Evolutionary conservation across 1,284 basidiomycete species (phyloP).

Genomic region (Moniliophthora roreri): DNA sequence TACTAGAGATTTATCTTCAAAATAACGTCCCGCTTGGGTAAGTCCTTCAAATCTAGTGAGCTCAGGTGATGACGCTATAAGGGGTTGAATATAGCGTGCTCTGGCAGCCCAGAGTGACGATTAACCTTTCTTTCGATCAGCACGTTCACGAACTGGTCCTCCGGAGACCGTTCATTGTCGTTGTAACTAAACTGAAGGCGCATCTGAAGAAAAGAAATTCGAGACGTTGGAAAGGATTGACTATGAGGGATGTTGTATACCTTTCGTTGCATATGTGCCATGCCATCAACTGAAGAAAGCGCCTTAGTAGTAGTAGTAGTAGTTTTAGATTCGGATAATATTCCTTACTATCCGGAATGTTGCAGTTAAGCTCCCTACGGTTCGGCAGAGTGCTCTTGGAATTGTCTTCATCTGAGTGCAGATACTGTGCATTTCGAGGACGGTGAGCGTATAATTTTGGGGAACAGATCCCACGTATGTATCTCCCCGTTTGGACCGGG

Average conservation of each 20-base stretch:
- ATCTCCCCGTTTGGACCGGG: conserved; percentile 23
- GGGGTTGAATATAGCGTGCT: background rate
- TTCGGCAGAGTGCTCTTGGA: too few relatives aligned
- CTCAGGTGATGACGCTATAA: conserved; percentile 21
- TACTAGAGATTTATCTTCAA: conserved; percentile 21
- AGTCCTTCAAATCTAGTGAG: conserved; percentile 18
- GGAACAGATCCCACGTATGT: conserved; percentile 25
- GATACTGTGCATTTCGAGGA: background rate
- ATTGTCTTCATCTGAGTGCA: background rate
- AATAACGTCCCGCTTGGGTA: conserved; percentile 26
- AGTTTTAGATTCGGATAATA: background rate
- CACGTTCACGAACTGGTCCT: conserved; percentile 25
- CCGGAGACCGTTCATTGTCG: conserved; percentile 12
- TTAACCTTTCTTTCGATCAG: conserved; percentile 23
- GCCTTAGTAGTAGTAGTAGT: background rate
- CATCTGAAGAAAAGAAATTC: conserved; percentile 15
- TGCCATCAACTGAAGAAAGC: conserved; percentile 18
- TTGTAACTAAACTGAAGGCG: conserved; percentile 15
- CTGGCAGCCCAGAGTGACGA: background rate
- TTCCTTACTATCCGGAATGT: background rate
- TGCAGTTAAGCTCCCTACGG: background rate
- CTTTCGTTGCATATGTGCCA: conserved; percentile 19
- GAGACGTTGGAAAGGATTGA: background rate
- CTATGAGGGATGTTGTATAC: background rate
- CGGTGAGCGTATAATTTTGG: background rate